These are phyloP conservation scores for Wickerhamiella vanderwaltii DNA, from an alignment of 805 yeast species.

Conservation along the genomic window DNA sequence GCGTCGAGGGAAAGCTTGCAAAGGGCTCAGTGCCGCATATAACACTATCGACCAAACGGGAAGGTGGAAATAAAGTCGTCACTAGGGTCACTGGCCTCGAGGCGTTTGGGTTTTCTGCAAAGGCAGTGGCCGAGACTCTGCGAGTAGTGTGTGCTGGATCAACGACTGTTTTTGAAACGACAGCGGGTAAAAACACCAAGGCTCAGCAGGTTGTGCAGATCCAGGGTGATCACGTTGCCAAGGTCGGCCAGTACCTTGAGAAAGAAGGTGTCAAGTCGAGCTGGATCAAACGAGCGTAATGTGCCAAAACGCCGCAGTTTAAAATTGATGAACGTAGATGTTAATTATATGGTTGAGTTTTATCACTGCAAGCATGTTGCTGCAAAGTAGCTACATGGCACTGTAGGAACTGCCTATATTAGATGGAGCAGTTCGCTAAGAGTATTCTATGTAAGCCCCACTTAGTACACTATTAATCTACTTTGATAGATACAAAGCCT, in stretches of 20 bases:
- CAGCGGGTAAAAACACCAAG: slow-evolving; percentile 40
- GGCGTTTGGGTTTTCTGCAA: slow-evolving; percentile 50
- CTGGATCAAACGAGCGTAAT: slow-evolving; percentile 42
- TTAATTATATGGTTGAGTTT: too few species aligned
- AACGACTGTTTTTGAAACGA: slow-evolving; percentile 43
- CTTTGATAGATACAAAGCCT: too few species aligned
- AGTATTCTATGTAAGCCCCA: too few species aligned
- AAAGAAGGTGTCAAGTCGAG: slow-evolving; percentile 38
- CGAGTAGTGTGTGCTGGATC: slow-evolving; percentile 83
- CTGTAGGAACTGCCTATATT: too few species aligned
- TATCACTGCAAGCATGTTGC: too few species aligned
- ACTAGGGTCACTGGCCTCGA: slow-evolving; percentile 66
- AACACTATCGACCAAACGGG: slow-evolving; percentile 54
- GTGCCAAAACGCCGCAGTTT: slow-evolving; percentile 49
- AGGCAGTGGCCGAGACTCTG: slow-evolving; percentile 52
- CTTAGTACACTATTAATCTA: too few species aligned
- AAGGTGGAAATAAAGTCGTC: slow-evolving; percentile 69
- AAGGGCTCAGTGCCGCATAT: slow-evolving; percentile 64
- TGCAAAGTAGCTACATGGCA: too few species aligned
- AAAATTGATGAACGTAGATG: too few species aligned
- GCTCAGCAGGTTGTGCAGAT: slow-evolving; percentile 41
- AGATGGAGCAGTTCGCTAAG: too few species aligned
- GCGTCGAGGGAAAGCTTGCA: slow-evolving; percentile 30
- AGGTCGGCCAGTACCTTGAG: slow-evolving; percentile 37
- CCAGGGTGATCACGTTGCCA: slow-evolving; percentile 73